Conservation (phyloP, 208 protist species). For the Trypanosomatidae sp. region DNA sequence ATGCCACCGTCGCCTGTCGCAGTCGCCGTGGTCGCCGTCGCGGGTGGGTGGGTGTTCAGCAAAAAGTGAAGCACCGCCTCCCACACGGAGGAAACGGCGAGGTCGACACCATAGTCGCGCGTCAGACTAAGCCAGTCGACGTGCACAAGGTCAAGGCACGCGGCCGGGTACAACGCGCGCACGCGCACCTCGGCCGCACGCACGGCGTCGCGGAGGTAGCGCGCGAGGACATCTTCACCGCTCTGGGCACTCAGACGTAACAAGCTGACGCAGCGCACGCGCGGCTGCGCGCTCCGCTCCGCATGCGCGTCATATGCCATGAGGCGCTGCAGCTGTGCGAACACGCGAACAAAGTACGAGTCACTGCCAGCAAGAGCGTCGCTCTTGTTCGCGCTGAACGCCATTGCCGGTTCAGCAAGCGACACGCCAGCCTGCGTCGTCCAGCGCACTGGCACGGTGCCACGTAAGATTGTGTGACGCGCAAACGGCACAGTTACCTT, state of each 20-base stretch:
- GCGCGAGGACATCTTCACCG: conserved; percentile 44
- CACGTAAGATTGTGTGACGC: conserved; percentile 56
- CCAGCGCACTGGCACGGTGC: conserved; percentile 81
- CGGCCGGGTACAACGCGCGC: conserved; percentile 14
- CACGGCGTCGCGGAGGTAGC: conserved; percentile 57
- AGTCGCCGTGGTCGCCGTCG: conserved; percentile 2
- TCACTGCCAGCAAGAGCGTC: conserved; percentile 45
- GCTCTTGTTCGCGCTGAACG: conserved; percentile 51
- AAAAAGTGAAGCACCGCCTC: conserved; percentile 45
- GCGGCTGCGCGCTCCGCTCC: conserved; percentile 8
- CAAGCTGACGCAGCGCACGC: conserved; percentile 71
- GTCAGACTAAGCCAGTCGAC: conserved; percentile 77
- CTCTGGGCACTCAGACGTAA: conserved; percentile 53
- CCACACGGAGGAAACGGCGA: conserved; percentile 52
- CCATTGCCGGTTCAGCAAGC: conserved; percentile 61
- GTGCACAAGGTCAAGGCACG: conserved; percentile 54
- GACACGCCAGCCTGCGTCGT: conserved; percentile 54
- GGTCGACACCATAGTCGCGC: conserved; percentile 57
- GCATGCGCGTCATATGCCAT: conserved; percentile 45
- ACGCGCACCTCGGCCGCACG: conserved; percentile 17
- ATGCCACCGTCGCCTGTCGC: no score
- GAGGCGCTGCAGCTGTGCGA: conserved; percentile 23
- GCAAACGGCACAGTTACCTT: conserved; percentile 53
- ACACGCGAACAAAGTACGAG: conserved; percentile 48
- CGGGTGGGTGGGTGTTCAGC: conserved; percentile 1